phyloP scores from a whole-genome alignment of 1,139 yeast genomes.

The Saccharomyces hybrid region DNA sequence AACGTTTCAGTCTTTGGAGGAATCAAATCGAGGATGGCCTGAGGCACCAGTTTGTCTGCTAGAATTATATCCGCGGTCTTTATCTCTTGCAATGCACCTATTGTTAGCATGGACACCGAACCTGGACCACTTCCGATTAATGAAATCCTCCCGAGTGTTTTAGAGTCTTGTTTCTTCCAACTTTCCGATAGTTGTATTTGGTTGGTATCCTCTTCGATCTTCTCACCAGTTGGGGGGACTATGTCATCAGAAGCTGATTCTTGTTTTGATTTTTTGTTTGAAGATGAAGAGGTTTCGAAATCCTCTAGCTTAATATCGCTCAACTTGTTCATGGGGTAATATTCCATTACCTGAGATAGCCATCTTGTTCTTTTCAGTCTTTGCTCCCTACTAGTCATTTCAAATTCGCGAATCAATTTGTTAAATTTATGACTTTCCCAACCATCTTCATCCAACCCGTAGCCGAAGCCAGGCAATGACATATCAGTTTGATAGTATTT shows the following conservation, averaged over 20 bases:
- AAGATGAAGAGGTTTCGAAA: slow-evolving; percentile 12
- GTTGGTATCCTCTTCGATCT: background rate
- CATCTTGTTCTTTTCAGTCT: slow-evolving; percentile 65
- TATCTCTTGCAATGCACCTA: slow-evolving; percentile 80
- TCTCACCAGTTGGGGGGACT: background rate
- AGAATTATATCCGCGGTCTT: slow-evolving; percentile 74
- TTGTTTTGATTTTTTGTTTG: background rate
- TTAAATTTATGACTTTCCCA: slow-evolving; percentile 53
- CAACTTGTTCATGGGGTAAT: slow-evolving; percentile 67
- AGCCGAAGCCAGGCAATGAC: slow-evolving; percentile 22
- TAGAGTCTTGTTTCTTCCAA: background rate
- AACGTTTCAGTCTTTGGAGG: slow-evolving; percentile 69
- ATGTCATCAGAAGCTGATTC: background rate
- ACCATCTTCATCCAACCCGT: slow-evolving; percentile 69
- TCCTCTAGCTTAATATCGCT: slow-evolving; percentile 34
- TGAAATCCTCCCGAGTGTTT: slow-evolving; percentile 49
- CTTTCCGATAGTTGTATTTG: background rate
- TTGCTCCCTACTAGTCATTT: slow-evolving; percentile 45
- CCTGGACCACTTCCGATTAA: slow-evolving; percentile 96
- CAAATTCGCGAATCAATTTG: slow-evolving; percentile 53
- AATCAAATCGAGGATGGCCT: slow-evolving; percentile 70
- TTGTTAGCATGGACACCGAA: slow-evolving; percentile 67
- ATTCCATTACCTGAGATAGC: slow-evolving; percentile 86
- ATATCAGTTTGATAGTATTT: slow-evolving; percentile 16
- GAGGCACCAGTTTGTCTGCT: slow-evolving; percentile 91